phyloP scores from a whole-genome alignment of 148 eudicot species.

The Fagopyrum esculentum region DNA sequence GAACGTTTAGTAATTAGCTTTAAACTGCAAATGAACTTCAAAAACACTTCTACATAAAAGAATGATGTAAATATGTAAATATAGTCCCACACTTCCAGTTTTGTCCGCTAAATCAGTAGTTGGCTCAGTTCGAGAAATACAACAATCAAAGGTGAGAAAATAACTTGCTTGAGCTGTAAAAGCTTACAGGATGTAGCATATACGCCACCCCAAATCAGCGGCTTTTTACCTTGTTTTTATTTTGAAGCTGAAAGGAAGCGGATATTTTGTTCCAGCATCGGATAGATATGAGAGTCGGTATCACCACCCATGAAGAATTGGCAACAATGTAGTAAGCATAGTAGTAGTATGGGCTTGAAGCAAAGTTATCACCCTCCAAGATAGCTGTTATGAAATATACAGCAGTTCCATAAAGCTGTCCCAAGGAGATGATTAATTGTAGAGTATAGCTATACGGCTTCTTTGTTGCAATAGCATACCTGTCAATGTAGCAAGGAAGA shows the following conservation, averaged over 20 bases:
- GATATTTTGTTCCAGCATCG: conserved; percentile 85
- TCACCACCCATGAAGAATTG: conserved; percentile 63
- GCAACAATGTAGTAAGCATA: conserved; percentile 65
- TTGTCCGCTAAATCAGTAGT: background rate
- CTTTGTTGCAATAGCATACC: conserved; percentile 71
- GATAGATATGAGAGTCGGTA: conserved; percentile 53
- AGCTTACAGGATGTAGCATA: background rate
- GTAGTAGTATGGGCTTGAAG: conserved; percentile 41
- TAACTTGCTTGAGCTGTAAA: background rate
- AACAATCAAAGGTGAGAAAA: background rate
- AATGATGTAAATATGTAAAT: background rate
- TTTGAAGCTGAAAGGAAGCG: conserved; percentile 33
- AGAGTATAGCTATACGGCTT: conserved; percentile 74
- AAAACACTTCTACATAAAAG: background rate
- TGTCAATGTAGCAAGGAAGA: conserved; percentile 22
- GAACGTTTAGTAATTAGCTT: too few species aligned
- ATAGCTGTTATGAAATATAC: conserved; percentile 66
- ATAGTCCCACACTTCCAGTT: background rate
- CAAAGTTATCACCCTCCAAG: conserved; percentile 74
- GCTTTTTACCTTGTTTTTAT: conserved; percentile 49
- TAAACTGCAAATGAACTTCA: background rate
- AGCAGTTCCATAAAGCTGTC: conserved; percentile 82
- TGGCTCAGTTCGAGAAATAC: background rate
- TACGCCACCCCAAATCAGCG: conserved; percentile 18
- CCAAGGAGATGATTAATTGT: conserved; percentile 64